phyloP scores from a whole-genome alignment of 805 yeast species.

The Candida silvicultrix region DNA sequence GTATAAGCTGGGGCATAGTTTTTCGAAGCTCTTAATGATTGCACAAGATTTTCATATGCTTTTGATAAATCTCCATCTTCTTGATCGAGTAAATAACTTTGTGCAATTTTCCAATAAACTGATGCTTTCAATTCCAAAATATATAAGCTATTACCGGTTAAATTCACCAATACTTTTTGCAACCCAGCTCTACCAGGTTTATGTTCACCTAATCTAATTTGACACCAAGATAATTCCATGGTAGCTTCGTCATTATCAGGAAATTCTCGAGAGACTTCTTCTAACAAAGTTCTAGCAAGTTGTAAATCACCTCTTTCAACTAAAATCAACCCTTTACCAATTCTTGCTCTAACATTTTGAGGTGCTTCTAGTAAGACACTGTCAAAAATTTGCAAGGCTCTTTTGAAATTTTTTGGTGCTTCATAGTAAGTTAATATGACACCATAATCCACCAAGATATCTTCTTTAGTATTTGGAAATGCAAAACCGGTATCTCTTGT shows the following conservation, averaged over 20 bases:
- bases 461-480: slow-evolving; percentile 47
- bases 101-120: slow-evolving; percentile 69
- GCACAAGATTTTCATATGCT: slow-evolving; percentile 54
- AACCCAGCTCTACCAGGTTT: slow-evolving; percentile 47
- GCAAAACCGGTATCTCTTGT: slow-evolving; percentile 39
- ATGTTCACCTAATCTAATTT: slow-evolving; percentile 45
- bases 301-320: slow-evolving; percentile 55
- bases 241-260: slow-evolving; percentile 56
- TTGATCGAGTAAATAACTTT: slow-evolving; percentile 39
- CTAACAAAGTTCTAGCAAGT: slow-evolving; percentile 49
- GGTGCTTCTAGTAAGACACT: slow-evolving; percentile 43
- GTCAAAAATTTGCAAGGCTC: slow-evolving; percentile 70
- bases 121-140: slow-evolving; percentile 53
- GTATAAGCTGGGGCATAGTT: slow-evolving; percentile 77
- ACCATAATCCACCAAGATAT: slow-evolving; percentile 62
- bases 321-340: slow-evolving; percentile 78
- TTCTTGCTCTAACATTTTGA: slow-evolving; percentile 50
- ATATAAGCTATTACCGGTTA: slow-evolving; percentile 45
- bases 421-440: slow-evolving; percentile 77
- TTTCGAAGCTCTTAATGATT: slow-evolving; percentile 56
- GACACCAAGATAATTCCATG: slow-evolving; percentile 76
- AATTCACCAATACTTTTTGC: slow-evolving; percentile 23
- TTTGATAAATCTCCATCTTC: slow-evolving; percentile 24
- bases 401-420: slow-evolving; percentile 79
- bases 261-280: slow-evolving; percentile 37